These are phyloP conservation scores for Solanum rostratum DNA, from an alignment of 257 asterid species.

Conservation along the genomic window DNA sequence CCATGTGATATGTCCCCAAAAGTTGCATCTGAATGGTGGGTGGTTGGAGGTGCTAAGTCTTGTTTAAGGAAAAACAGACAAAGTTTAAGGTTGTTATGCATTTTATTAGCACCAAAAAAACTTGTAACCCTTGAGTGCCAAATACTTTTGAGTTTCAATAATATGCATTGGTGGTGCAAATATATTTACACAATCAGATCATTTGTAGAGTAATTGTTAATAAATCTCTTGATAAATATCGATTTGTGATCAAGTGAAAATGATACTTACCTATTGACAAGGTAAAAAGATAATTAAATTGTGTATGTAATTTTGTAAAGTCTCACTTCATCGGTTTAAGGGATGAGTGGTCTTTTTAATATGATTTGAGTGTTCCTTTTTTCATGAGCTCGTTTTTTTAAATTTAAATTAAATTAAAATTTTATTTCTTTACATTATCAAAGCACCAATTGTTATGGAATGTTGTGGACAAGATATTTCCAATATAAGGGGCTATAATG, in stretches of 20 bases:
- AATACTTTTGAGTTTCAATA: neutral
- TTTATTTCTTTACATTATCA: no score
- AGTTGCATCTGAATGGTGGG: neutral
- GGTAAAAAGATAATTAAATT: neutral
- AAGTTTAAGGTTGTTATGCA: neutral
- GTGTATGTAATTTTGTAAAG: no score
- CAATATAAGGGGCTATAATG: neutral
- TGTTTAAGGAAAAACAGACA: neutral
- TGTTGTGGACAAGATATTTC: neutral
- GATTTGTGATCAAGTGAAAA: neutral
- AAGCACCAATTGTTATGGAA: no score
- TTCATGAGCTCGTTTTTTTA: neutral
- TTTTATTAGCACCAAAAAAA: neutral
- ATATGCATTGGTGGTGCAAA: neutral
- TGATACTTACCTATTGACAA: neutral
- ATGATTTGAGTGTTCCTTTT: neutral
- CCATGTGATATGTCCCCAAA: neutral
- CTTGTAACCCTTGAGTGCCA: neutral
- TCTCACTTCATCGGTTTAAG: no score
- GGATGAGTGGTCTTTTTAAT: neutral
- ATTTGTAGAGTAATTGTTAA: neutral
- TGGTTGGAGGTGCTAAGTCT: neutral
- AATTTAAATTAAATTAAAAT: neutral
- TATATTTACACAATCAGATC: accelerated
- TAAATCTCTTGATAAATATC: neutral